Percentiles rank a stretch among this genome's conserved stretches.
Conservation (phyloP, 495 filamentous ascomycete species). For the Trypethelium eluteriae region DNA sequence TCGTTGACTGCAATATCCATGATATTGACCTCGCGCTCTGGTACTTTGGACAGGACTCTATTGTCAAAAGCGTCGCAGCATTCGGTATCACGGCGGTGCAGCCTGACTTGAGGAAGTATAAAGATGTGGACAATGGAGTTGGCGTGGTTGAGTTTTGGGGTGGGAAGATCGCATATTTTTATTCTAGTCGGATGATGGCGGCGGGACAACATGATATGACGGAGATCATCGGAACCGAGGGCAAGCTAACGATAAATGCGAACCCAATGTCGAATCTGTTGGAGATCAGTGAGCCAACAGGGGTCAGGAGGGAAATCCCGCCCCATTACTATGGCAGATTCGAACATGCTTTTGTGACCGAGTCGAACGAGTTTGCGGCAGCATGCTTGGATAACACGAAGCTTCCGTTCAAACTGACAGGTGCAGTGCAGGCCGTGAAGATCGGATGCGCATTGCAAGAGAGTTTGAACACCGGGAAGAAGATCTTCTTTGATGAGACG, state of each 20-base stretch:
- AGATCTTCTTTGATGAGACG: slow-evolving; percentile 50
- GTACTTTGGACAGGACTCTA: slow-evolving; percentile 36
- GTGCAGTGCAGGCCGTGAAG: slow-evolving; percentile 51
- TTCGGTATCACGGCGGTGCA: slow-evolving; percentile 54
- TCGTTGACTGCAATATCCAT: slow-evolving; percentile 44
- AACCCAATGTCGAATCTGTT: slow-evolving; percentile 48
- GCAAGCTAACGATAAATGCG: slow-evolving; percentile 52
- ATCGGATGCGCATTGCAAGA: slow-evolving; percentile 57
- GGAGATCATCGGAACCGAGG: slow-evolving; percentile 56
- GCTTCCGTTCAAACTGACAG: slow-evolving; percentile 48
- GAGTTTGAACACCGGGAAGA: slow-evolving; percentile 47
- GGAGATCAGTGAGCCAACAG: slow-evolving; percentile 42
- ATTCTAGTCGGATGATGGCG: slow-evolving; percentile 55
- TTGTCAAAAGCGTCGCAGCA: slow-evolving; percentile 42
- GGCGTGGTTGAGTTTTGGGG: slow-evolving; percentile 57
- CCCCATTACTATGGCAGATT: slow-evolving; percentile 55
- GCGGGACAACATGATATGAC: slow-evolving; percentile 57
- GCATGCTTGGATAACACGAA: slow-evolving; percentile 44
- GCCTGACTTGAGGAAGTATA: slow-evolving; percentile 51
- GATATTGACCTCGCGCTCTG: slow-evolving; percentile 44
- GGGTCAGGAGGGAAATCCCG: slow-evolving; percentile 50
- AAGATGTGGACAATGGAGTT: slow-evolving; percentile 56
- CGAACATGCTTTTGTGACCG: slow-evolving; percentile 54
- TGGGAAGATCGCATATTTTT: slow-evolving; percentile 55
- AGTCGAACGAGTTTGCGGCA: slow-evolving; percentile 54